phyloP scores from a whole-genome alignment of 2,329 filamentous ascomycete species.

The Epichloe bromicola region DNA sequence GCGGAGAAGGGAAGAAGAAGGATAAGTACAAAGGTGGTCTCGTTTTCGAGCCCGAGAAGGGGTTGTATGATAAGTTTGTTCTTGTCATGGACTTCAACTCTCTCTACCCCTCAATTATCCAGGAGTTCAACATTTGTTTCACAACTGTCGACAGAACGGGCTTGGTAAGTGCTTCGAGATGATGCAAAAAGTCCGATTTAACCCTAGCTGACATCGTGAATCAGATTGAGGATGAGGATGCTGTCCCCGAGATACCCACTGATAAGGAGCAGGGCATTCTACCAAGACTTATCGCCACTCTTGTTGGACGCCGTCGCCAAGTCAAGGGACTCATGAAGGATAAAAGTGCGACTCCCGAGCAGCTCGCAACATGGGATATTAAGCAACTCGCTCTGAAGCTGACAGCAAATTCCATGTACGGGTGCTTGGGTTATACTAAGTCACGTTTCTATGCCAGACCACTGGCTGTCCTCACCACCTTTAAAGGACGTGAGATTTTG shows the following conservation, averaged over 20 bases:
- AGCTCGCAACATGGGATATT: slow-evolving; percentile 93
- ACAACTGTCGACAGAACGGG: slow-evolving; percentile 78
- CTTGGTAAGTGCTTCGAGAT: slow-evolving; percentile 39
- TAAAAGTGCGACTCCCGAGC: slow-evolving; percentile 70
- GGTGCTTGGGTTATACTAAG: slow-evolving; percentile 91
- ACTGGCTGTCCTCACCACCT: slow-evolving; percentile 88
- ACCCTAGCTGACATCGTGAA: slow-evolving; percentile 15
- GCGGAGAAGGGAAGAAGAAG: slow-evolving; percentile 78
- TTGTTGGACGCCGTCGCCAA: slow-evolving; percentile 77
- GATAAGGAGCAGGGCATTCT: slow-evolving; percentile 74
- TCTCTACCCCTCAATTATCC: slow-evolving; percentile 94
- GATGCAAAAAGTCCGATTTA: background rate
- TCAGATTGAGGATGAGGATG: slow-evolving; percentile 60
- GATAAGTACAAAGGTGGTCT: slow-evolving; percentile 99
- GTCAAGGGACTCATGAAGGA: slow-evolving; percentile 97
- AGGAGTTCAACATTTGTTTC: slow-evolving; percentile 99
- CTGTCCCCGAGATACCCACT: slow-evolving; percentile 72
- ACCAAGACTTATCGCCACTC: slow-evolving; percentile 78
- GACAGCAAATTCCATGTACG: slow-evolving; percentile 99
- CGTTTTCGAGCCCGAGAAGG: slow-evolving; percentile 95
- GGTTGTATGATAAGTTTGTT: slow-evolving; percentile 94
- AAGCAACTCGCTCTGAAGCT: slow-evolving; percentile 94
- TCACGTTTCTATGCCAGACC: slow-evolving; percentile 96
- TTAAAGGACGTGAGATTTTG: slow-evolving; percentile 94
- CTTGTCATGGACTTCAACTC: slow-evolving; percentile 99